Conservation (phyloP, 129 eudicot genomes). For the Saposhnikovia divaricata region DNA sequence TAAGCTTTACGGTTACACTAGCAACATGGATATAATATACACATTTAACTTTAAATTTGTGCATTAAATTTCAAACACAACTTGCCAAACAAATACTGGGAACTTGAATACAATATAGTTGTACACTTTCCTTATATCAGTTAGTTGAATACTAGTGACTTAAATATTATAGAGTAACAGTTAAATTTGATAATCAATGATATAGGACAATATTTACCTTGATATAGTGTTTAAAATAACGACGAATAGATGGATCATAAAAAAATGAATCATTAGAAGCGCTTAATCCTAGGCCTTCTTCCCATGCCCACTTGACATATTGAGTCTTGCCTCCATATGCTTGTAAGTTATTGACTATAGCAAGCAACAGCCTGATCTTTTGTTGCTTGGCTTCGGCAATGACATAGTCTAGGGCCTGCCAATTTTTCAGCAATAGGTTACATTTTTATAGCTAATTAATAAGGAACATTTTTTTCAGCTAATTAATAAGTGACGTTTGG, state of each 20-base stretch:
- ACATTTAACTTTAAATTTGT: background rate
- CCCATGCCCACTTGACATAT: slow-evolving; percentile 95
- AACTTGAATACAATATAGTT: background rate
- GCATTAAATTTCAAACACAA: background rate
- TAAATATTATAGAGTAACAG: no score
- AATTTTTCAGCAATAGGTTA: background rate
- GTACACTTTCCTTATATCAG: background rate
- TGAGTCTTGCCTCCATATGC: slow-evolving; percentile 94
- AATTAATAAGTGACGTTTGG: background rate
- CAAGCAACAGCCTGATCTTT: slow-evolving; percentile 63
- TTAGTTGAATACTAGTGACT: background rate
- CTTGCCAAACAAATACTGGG: background rate
- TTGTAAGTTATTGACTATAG: slow-evolving; percentile 82
- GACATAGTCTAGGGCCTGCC: slow-evolving; percentile 76
- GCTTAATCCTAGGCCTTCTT: slow-evolving; percentile 80
- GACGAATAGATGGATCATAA: slow-evolving; percentile 80
- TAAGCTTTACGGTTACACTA: background rate
- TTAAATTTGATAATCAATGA: background rate
- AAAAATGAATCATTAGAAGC: slow-evolving; percentile 91
- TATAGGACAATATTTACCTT: slow-evolving; percentile 44
- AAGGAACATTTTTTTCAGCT: background rate
- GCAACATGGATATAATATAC: background rate
- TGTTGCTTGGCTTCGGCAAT: slow-evolving; percentile 78
- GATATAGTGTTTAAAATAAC: slow-evolving; percentile 71
- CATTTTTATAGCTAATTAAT: background rate